These are phyloP conservation scores for Penicillium psychrosexuale DNA, from an alignment of 2,329 filamentous ascomycete species.

Conservation along the genomic window DNA sequence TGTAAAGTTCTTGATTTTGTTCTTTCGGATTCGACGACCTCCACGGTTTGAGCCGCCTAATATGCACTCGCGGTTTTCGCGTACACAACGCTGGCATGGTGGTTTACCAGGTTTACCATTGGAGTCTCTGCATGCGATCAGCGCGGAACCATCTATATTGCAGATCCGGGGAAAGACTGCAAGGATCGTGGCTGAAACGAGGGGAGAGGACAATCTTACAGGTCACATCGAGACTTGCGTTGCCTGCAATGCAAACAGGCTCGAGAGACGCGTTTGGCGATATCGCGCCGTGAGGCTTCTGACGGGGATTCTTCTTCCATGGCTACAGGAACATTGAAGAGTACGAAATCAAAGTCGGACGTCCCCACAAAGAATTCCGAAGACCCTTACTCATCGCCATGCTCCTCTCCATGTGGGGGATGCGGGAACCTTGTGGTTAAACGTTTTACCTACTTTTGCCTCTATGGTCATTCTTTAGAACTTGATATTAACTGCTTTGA, in stretches of 20 bases:
- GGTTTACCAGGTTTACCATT: conserved; percentile 38
- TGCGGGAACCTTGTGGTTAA: not conserved
- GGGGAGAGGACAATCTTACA: conserved; percentile 40
- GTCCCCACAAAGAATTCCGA: conserved; percentile 9
- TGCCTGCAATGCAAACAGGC: conserved; percentile 50
- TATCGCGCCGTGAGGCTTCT: conserved; percentile 11
- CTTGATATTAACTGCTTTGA: not conserved
- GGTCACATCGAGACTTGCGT: conserved; percentile 51
- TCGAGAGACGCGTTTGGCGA: conserved; percentile 47
- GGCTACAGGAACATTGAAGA: not conserved
- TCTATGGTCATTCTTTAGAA: too few relatives aligned
- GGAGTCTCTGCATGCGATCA: conserved; percentile 19
- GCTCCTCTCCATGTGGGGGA: conserved; percentile 1
- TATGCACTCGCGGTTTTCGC: conserved; percentile 57
- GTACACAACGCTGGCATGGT: conserved; percentile 58
- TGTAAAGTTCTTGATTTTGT: conserved; percentile 41
- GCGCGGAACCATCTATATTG: conserved; percentile 5
- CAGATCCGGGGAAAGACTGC: conserved; percentile 7
- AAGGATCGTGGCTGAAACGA: not conserved
- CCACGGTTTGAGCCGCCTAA: conserved; percentile 59
- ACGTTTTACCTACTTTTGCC: not conserved
- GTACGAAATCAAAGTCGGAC: not conserved
- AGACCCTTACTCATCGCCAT: conserved; percentile 19
- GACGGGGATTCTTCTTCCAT: conserved; percentile 9
- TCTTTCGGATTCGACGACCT: conserved; percentile 57